Evolutionary conservation across 148 eudicot species (phyloP), one percentile per base, ranked within the genome.

Genomic region (Rhododendron kiyosumense): DNA sequence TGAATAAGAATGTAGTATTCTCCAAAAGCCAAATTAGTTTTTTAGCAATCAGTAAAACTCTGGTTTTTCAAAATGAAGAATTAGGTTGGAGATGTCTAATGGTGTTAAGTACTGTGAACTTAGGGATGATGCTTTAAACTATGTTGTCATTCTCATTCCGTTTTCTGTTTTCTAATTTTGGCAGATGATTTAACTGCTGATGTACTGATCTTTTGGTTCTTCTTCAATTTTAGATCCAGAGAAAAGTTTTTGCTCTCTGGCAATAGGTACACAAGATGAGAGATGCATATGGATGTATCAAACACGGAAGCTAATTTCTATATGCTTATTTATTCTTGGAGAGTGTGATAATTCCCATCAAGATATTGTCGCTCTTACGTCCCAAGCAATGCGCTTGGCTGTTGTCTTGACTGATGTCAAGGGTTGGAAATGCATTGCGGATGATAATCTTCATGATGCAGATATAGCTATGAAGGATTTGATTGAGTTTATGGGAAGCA

Each of bases 341-440:
- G 87, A 91, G 69, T 93, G 89, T 90, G 94, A 92, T 84, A 78
- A 85, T 82, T 88, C 91, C 82, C 75, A 83, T 88, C 83, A 87
- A 80, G 95, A 94, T 69, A 75, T 92, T 87, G 91, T 87, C 32
- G 79, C 90, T 81, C 92, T 94, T 86, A 88, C 94, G 20, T 90
- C 96, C 86, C 80, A 89, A 49, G 90, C 96, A 75, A 91, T 96
- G 94, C 99, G 95, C 85, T 87, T 96, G 87, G 87, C 94, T 32
- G 92, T 96, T 87, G 86, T 89, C 85, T 91, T 96, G 87, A 93
- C 95, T 83, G 99, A 96, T 90, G 85, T 88, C 57, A 95, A 92
- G 86, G 88, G 91, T 45, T 96, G 99, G 99, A 95, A 92, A 89
- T 86, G 90, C 89, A 89, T 89, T 84, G 26, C 89, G 87, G 92